A percentile compares a stretch with the other conserved stretches of the same genome.
These are phyloP conservation scores for Yueomyces sp. DNA, from an alignment of 805 yeast species.

Conservation along the genomic window DNA sequence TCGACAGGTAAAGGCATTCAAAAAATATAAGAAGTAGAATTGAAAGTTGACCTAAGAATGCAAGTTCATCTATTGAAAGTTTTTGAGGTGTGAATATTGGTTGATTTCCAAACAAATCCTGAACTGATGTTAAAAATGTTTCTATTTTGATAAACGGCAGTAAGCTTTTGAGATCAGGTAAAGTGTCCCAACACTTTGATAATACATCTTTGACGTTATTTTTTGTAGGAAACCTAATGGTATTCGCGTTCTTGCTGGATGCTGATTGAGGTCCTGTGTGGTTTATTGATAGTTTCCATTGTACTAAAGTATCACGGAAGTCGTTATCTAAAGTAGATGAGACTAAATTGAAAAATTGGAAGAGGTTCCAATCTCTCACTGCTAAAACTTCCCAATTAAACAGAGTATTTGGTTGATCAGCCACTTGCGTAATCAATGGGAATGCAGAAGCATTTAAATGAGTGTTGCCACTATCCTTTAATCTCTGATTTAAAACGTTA, in stretches of 20 bases:
- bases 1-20: not conserved
- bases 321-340: not conserved
- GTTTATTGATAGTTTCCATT: not conserved
- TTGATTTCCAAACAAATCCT: not conserved
- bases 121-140: not conserved
- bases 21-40: not conserved
- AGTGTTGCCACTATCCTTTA: conserved; percentile 1
- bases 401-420: conserved; percentile 6
- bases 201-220: not conserved
- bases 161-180: too few species aligned
- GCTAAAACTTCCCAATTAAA: conserved; percentile 6
- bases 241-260: not conserved
- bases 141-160: not conserved
- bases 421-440: conserved; percentile 4
- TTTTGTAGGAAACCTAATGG: not conserved
- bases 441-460: not conserved
- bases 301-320: not conserved
- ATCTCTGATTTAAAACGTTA: conserved; percentile 2
- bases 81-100: not conserved
- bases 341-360: conserved; percentile 3
- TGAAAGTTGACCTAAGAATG: not conserved
- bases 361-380: conserved; percentile 6
- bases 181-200: not conserved
- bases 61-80: not conserved
- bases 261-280: not conserved